phyloP scores from a whole-genome alignment of 495 filamentous ascomycete species.

The Aspergillus bridgeri region DNA sequence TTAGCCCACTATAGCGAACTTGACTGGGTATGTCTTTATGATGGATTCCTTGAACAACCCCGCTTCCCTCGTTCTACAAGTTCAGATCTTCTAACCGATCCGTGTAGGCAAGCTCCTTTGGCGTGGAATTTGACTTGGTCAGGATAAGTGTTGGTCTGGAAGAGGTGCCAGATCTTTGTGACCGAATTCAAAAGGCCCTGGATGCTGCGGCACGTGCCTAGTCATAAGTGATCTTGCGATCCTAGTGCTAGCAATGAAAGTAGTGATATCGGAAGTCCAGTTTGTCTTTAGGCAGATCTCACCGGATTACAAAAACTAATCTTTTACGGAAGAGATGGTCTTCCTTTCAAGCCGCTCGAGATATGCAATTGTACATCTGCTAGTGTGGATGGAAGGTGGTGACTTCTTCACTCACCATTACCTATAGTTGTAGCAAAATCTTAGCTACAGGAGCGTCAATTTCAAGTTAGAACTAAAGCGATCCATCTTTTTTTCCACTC shows the following conservation, averaged over 20 bases:
- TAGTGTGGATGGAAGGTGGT: too few relatives aligned
- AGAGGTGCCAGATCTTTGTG: conserved; percentile 60
- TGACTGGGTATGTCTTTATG: conserved; percentile 63
- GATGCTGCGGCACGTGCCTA: conserved; percentile 33
- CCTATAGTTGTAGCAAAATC: too few relatives aligned
- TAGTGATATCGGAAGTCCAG: background rate
- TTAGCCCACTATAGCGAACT: conserved; percentile 90
- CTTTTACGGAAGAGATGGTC: too few relatives aligned
- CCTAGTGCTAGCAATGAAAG: background rate
- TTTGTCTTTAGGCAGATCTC: background rate
- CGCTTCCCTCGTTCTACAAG: background rate
- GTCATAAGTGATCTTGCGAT: background rate
- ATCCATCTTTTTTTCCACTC: too few relatives aligned
- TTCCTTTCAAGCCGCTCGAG: too few relatives aligned
- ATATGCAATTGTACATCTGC: background rate
- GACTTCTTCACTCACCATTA: too few relatives aligned
- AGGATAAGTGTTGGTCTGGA: conserved; percentile 90
- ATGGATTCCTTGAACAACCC: conserved; percentile 6
- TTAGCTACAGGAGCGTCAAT: too few relatives aligned
- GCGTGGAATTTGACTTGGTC: conserved; percentile 72
- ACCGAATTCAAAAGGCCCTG: conserved; percentile 47
- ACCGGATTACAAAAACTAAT: background rate
- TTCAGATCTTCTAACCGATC: conserved; percentile 8
- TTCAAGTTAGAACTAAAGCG: too few relatives aligned
- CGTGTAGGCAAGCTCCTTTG: conserved; percentile 64